Conservation (phyloP, 1,284 basidiomycete species). For the Apiotrichum veenhuisii region DNA sequence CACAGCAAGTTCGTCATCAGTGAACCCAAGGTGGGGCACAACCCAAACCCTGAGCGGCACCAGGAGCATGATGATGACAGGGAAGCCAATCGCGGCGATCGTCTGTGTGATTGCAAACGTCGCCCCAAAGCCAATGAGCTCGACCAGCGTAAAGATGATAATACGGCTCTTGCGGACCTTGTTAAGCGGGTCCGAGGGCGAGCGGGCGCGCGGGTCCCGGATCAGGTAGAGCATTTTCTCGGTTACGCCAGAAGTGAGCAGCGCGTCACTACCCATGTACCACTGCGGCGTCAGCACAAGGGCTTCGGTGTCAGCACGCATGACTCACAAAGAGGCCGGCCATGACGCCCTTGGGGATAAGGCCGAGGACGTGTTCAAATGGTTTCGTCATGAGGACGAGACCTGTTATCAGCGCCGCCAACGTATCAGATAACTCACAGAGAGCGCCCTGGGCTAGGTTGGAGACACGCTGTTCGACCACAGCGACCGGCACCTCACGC, state of each 20-base stretch:
- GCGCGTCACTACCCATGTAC: slow-evolving; percentile 84
- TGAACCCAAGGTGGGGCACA: slow-evolving; percentile 75
- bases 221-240: slow-evolving; percentile 77
- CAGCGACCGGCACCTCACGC: slow-evolving; percentile 65
- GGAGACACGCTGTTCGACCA: slow-evolving; percentile 84
- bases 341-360: slow-evolving; percentile 66
- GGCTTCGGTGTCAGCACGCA: too few relatives aligned
- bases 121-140: slow-evolving; percentile 80
- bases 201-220: slow-evolving; percentile 64
- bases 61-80: slow-evolving; percentile 79
- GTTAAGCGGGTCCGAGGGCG: slow-evolving; percentile 64
- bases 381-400: slow-evolving; percentile 72
- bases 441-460: slow-evolving; percentile 79
- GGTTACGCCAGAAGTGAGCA: slow-evolving; percentile 79
- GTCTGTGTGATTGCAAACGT: slow-evolving; percentile 93
- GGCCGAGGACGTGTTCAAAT: slow-evolving; percentile 69
- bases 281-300: slow-evolving; percentile 53
- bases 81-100: slow-evolving; percentile 85
- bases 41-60: slow-evolving; percentile 74
- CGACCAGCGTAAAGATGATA: slow-evolving; percentile 70
- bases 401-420: slow-evolving; percentile 25
- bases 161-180: slow-evolving; percentile 72
- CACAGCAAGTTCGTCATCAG: slow-evolving; percentile 70
- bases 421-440: slow-evolving; percentile 53
- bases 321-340: slow-evolving; percentile 55